Percentiles rank a stretch among this genome's conserved stretches.
These are phyloP conservation scores for Ormosia semicastrata DNA, from an alignment of 306 rosid species.

Conservation along the genomic window DNA sequence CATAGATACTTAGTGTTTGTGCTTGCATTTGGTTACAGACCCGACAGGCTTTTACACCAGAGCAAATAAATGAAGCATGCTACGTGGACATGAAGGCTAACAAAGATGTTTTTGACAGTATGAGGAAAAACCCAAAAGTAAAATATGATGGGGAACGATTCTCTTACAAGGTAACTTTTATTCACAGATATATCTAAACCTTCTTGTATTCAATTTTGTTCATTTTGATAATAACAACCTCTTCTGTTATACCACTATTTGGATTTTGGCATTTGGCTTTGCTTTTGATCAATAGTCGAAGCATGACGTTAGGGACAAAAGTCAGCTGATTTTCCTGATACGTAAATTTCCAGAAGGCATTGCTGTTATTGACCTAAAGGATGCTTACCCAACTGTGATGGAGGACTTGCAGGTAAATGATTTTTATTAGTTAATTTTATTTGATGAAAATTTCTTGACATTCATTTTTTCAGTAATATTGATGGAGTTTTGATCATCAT, in stretches of 20 bases:
- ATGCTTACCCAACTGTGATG: slow-evolving; percentile 42
- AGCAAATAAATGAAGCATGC: slow-evolving; percentile 79
- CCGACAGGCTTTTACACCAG: slow-evolving; percentile 74
- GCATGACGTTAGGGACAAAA: slow-evolving; percentile 75
- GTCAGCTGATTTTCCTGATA: slow-evolving; percentile 62
- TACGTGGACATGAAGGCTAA: slow-evolving; percentile 82
- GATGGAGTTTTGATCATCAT: background rate
- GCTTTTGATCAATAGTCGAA: slow-evolving; percentile 68
- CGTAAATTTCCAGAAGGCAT: slow-evolving; percentile 91
- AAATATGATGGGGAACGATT: slow-evolving; percentile 79
- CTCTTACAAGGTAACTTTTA: slow-evolving; percentile 75
- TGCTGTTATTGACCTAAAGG: slow-evolving; percentile 63
- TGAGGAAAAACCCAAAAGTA: slow-evolving; percentile 92
- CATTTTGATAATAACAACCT: background rate
- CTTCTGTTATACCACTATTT: background rate
- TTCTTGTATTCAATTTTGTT: background rate
- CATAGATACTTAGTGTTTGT: background rate
- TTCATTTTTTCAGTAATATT: background rate
- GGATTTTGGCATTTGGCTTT: slow-evolving; percentile 32
- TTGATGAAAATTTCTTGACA: background rate
- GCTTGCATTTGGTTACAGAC: slow-evolving; percentile 56
- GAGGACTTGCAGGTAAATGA: slow-evolving; percentile 86
- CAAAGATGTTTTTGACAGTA: slow-evolving; percentile 83
- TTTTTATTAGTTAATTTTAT: background rate
- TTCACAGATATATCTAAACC: background rate